Conservation (phyloP, 768 basidiomycete species). For the Tricholoma hemisulphureum region DNA sequence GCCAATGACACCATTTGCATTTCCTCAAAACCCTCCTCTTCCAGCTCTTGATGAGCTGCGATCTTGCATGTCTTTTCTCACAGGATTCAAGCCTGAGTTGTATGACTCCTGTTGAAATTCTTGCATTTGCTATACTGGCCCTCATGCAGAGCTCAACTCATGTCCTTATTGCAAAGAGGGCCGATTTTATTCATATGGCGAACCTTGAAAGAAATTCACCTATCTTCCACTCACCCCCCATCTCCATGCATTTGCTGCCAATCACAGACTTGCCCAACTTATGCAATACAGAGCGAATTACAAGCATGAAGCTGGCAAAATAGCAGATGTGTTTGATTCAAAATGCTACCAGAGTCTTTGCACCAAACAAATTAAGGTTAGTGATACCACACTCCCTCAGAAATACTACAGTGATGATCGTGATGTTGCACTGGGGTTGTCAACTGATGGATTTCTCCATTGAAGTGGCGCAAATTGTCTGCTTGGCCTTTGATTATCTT, state of each 20-base stretch:
- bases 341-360: no score
- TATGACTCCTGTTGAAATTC: slow-evolving; percentile 26
- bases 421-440: slow-evolving; percentile 38
- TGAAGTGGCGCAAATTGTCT: no score
- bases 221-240: slow-evolving; percentile 30
- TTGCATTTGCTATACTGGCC: neutral
- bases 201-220: no score
- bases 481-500: no score
- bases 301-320: no score
- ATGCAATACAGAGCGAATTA: slow-evolving; percentile 24
- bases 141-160: no score
- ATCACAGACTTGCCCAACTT: slow-evolving; percentile 8
- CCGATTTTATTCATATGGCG: no score
- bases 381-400: slow-evolving; percentile 19
- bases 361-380: slow-evolving; percentile 22
- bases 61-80: slow-evolving; percentile 18
- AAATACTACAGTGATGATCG: slow-evolving; percentile 30
- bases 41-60: neutral
- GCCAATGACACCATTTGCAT: no score
- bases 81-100: slow-evolving; percentile 22
- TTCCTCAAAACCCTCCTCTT: no score
- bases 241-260: slow-evolving; percentile 14
- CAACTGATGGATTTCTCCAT: no score
- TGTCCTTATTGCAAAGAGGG: no score
- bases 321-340: no score